Base-by-base conservation (phyloP, 306 rosid species). In the Vigna nakashimae region DNA sequence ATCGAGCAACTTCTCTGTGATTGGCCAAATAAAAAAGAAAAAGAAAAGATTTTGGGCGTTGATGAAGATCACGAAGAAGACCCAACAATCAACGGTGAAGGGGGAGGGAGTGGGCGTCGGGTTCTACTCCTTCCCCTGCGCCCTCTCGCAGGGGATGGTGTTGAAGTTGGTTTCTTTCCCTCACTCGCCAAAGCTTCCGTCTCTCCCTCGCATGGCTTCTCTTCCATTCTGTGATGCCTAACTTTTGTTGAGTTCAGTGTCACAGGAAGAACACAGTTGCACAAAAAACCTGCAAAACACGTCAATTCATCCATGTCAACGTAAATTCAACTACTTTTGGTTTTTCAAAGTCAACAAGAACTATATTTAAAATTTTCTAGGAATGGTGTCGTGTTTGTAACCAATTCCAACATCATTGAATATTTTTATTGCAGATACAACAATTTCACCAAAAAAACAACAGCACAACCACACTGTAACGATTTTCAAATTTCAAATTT, bases 251-350 rank as follows among this genome's bases (percentile, higher is more conserved):
- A 88, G 60, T 86, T 90, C 71, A 94, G 50, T 9, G 91, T 82
- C 82, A 84, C 96, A 6, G 98, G 98, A 65, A 94, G 85, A 70
- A 94, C 96, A 84, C 98, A 94, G 75, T 90, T 94, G 88, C 97
- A 94, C 51, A 94, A 24, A 80, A 91, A 89, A 20, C 97, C 98
- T 94, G 86, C 89, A 85, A 30, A 4, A 43, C 46, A 50, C n/a
- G 42, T 1, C 18, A 18, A 36, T 65, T 34, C 22, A 28, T 43
- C 32, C 24, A 34, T 34, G 38, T 34, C 38, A 34, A 34, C 38
- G 0, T 34, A 34, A 34, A 34, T 34, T 4, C 38, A 34, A 34
- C 38, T 1, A 34, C 34, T 3, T 30, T 30, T 34, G 5, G 5
- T 34, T 34, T 5, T 34, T 4, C 13, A 64, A 52, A 56, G 42